Evolutionary conservation across 2,329 filamentous ascomycete genomes (phyloP).

Genomic region (Pyrenophora seminiperda): DNA sequence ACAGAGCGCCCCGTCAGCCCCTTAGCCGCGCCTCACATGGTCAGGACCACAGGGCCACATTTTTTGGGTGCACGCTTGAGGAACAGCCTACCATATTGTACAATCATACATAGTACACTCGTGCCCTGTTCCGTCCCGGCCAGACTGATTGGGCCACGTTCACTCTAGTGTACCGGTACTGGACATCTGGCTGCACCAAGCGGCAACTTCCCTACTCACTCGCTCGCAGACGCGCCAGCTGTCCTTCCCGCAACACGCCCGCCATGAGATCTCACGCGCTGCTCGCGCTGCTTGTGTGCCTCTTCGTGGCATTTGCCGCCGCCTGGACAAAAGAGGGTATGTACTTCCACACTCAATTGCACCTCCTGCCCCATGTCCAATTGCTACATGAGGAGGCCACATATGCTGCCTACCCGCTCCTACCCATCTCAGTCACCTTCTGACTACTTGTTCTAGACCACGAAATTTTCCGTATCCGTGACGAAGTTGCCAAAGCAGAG

Average conservation of each 20-base stretch:
- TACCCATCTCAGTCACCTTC: conserved; percentile 24
- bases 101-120: conserved; percentile 12
- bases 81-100: no score
- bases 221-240: conserved; percentile 25
- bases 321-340: conserved; percentile 88
- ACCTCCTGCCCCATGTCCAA: not conserved
- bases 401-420: conserved; percentile 15
- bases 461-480: conserved; percentile 94
- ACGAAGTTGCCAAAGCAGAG: conserved; percentile 79
- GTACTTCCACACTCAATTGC: conserved; percentile 28
- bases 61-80: not conserved
- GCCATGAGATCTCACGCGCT: conserved; percentile 72
- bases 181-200: conserved; percentile 31
- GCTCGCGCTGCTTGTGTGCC: conserved; percentile 70
- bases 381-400: conserved; percentile 6
- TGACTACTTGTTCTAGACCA: conserved; percentile 67
- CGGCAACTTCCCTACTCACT: conserved; percentile 36
- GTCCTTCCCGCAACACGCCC: conserved; percentile 23
- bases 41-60: not conserved
- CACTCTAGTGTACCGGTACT: conserved; percentile 24
- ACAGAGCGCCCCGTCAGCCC: conserved; percentile 15
- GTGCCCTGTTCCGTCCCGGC: conserved; percentile 11
- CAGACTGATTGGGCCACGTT: conserved; percentile 35
- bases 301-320: conserved; percentile 70
- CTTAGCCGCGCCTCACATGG: conserved; percentile 17